Evolutionary conservation across 345 rosid genomes (phyloP).

Genomic region (Populus euphratica): DNA sequence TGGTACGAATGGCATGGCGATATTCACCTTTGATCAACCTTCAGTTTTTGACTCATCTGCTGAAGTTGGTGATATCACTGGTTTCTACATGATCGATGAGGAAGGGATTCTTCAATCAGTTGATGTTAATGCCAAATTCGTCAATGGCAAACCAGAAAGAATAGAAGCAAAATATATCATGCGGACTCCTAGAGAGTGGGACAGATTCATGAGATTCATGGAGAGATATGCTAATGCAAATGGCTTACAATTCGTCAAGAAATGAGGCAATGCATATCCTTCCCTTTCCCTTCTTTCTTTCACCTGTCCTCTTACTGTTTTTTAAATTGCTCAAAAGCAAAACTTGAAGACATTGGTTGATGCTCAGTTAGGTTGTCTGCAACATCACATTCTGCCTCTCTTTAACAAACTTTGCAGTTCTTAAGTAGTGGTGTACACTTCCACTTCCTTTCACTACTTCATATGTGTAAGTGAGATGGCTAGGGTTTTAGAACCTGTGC

Average conservation of each 20-base stretch:
- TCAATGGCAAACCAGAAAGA: slow-evolving; percentile 80
- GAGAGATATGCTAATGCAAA: slow-evolving; percentile 83
- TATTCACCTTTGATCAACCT: slow-evolving; percentile 74
- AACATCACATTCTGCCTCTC: slow-evolving; percentile 6
- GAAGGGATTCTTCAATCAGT: slow-evolving; percentile 91
- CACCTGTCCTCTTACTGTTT: slow-evolving; percentile 6
- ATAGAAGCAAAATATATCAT: slow-evolving; percentile 83
- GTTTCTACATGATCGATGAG: slow-evolving; percentile 93
- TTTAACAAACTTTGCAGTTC: slow-evolving; percentile 24
- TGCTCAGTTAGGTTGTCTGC: background rate
- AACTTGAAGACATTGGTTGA: slow-evolving; percentile 10
- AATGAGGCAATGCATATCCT: slow-evolving; percentile 40
- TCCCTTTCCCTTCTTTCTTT: slow-evolving; percentile 14
- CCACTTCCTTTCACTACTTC: slow-evolving; percentile 9
- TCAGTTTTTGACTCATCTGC: slow-evolving; percentile 84
- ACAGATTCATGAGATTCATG: slow-evolving; percentile 97
- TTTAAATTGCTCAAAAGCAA: slow-evolving; percentile 7
- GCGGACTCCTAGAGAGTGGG: slow-evolving; percentile 85
- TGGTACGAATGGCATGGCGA: slow-evolving; percentile 80
- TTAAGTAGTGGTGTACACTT: background rate
- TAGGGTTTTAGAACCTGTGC: background rate
- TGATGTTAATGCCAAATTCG: slow-evolving; percentile 87
- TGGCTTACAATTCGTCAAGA: slow-evolving; percentile 80
- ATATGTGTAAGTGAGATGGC: slow-evolving; percentile 7
- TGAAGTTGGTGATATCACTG: slow-evolving; percentile 90